Evolutionary conservation across 176 grass and related monocot genomes (phyloP), one percentile per base, ranked within the genome.

Genomic region (Ensete glaucum): DNA sequence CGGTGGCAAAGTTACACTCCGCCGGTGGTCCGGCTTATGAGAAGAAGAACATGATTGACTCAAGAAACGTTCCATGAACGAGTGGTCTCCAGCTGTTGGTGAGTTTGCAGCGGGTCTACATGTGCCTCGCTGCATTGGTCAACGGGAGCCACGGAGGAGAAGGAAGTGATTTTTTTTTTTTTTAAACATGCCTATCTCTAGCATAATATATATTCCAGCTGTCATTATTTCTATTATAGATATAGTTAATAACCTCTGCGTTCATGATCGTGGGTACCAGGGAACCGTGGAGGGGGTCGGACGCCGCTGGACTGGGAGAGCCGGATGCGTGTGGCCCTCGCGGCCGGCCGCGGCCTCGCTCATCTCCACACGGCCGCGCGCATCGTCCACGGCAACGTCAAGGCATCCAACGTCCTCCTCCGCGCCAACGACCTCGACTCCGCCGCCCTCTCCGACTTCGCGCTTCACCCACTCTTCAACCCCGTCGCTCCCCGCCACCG

Each of bases 341-440:
- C 80, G 2, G 88, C 95, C 58, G 84, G 90, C 12, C 95, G 88
- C 74, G 95, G 88, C 23, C 82, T 98, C 17, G 95, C 88, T 24
- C 82, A 98, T 72, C 29, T 98, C 56, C 95, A 98, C 84, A 81
- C 86, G 1, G 80, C 24, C 57, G 85, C 87, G 48, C 87, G 23
- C 62, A 84, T 91, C 7, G 88, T 85, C 64, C 95, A 98, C 72
- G 95, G 95, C 78, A 91, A 98, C 29, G 54, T 98, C 58, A 98
- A 91, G 82, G 89, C 95, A 58, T 91, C 95, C 64, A 98, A 98
- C 85, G 88, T 98, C 11, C 86, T 98, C 34, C 90, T 98, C 65
- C 95, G 90, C 4, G 85, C 77, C 9, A 86, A 93, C 73, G 67
- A 70, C 17, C 73, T 68, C 4, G 90, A 93, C 56, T 80, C 90